A percentile compares a stretch with the other conserved stretches of the same genome.
Conservation (phyloP, 1,139 yeast genomes). For the Candida sp. region DNA sequence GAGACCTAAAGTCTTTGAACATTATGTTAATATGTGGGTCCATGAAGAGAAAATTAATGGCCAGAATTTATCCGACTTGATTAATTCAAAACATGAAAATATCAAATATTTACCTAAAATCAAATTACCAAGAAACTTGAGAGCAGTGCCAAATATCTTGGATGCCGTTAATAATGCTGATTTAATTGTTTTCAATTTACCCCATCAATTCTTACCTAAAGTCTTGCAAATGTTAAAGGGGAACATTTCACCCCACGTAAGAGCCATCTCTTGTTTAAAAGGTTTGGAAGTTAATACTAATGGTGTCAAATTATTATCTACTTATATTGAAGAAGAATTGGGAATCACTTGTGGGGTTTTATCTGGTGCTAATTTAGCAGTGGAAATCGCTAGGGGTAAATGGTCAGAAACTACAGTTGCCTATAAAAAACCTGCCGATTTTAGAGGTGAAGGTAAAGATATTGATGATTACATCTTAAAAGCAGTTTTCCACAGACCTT, state of each 20-base stretch:
- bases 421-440: conserved; percentile 38
- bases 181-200: conserved; percentile 44
- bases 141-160: conserved; percentile 38
- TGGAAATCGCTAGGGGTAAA: conserved; percentile 44
- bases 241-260: conserved; percentile 30
- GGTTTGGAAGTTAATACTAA: conserved; percentile 45
- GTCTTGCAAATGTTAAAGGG: conserved; percentile 38
- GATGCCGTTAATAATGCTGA: conserved; percentile 42
- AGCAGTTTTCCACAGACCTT: conserved; percentile 45
- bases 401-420: conserved; percentile 54
- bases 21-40: conserved; percentile 46
- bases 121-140: conserved; percentile 39
- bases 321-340: conserved; percentile 40
- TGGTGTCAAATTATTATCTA: conserved; percentile 44
- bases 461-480: conserved; percentile 39
- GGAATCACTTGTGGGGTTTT: conserved; percentile 46
- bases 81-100: conserved; percentile 42
- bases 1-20: conserved; percentile 37
- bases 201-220: conserved; percentile 45
- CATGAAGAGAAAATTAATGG: conserved; percentile 43
- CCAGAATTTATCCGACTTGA: conserved; percentile 40
- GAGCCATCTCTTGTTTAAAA: conserved; percentile 48
- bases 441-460: conserved; percentile 39
- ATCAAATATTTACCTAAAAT: conserved; percentile 46
- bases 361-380: conserved; percentile 48